Percentiles rank a stretch among this genome's conserved stretches.
These are phyloP conservation scores for Venturia aucupariae DNA, from an alignment of 2,329 filamentous ascomycete genomes.

Conservation along the genomic window DNA sequence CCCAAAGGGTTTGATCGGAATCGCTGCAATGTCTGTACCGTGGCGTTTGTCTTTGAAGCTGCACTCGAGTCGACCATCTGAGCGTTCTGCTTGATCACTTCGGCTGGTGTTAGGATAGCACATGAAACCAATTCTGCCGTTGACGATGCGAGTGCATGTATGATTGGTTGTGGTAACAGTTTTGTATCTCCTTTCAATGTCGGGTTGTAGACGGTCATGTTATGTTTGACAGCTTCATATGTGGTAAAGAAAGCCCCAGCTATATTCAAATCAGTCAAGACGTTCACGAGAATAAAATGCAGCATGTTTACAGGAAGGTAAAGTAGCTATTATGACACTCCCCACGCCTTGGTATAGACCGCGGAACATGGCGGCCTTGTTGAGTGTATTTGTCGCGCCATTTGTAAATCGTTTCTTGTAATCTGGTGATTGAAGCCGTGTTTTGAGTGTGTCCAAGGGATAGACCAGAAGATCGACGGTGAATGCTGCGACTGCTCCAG, in stretches of 20 bases:
- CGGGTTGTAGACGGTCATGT: conserved; percentile 45
- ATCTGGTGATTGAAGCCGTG: conserved; percentile 69
- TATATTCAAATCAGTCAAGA: conserved; percentile 23
- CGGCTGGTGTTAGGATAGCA: conserved; percentile 75
- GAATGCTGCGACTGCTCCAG: conserved; percentile 77
- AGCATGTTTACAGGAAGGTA: conserved; percentile 62
- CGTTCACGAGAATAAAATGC: not conserved
- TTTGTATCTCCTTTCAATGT: conserved; percentile 23
- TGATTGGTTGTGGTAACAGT: conserved; percentile 54
- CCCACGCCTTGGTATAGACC: conserved; percentile 84
- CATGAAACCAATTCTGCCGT: conserved; percentile 77
- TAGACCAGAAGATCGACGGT: conserved; percentile 79
- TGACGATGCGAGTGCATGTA: conserved; percentile 66
- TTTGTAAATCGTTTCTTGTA: conserved; percentile 59
- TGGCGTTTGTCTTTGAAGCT: conserved; percentile 34
- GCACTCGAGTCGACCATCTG: conserved; percentile 57
- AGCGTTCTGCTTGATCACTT: conserved; percentile 89
- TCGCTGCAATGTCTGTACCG: conserved; percentile 46
- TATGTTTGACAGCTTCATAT: conserved; percentile 67
- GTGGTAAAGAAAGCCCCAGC: conserved; percentile 85
- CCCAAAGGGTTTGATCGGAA: conserved; percentile 49
- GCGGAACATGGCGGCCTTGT: conserved; percentile 49
- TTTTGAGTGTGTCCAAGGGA: conserved; percentile 84
- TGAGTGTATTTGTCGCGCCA: conserved; percentile 45
- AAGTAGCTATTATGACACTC: conserved; percentile 72